Base-by-base conservation (phyloP, 2,329 filamentous ascomycete genomes). In the Diaporthe capsici region DNA sequence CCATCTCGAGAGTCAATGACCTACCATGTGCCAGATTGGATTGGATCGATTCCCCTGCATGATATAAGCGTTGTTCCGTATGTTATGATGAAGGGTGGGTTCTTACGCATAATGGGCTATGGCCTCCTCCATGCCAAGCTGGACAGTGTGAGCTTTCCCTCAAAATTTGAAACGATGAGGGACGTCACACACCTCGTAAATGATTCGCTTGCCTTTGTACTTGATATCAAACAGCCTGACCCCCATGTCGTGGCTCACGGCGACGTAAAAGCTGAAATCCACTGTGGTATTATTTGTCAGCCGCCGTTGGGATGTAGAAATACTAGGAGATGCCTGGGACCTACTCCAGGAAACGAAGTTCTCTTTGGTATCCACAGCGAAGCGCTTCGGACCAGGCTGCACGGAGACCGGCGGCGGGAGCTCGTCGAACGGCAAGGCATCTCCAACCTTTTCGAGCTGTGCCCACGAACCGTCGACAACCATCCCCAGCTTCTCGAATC, bases 211-310 rank as follows among this genome's bases (percentile, higher is more conserved):
- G 28, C 85, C 86, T 77, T 87, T 87, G 81, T 87, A 89, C 28
- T 83, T 83, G 77, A 90, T 86, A 78, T 90, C 88, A 78, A 84
- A 87, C 25, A 89, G 81, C 77, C 83, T 84, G 15, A 89, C 77
- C 1, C 87, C 88, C 3, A 86, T 67, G 42, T 34, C 42, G 1
- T 25, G 61, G 28, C 61, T 67, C 44, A 67, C 42, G 10, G 44
- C 44, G 2, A 37, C 61, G 9, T 67, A 67, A n/a, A 67, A 67
- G 61, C 42, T 67, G 42, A 67, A 67, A 34, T 67, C 61, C 61
- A 67, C 60, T 63, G 15, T 8, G 4, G 13, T 10, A 22, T 44
- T 31, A n/a, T 6, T 15, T 4, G 22, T 61, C 12, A 61, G 58
- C 37, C 10, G 22, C 22, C 13, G 9, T 42, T 15, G 31, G 31